Evolutionary conservation across 805 yeast species (phyloP).

Genomic region (Zygosaccharomyces kombuchaensis): DNA sequence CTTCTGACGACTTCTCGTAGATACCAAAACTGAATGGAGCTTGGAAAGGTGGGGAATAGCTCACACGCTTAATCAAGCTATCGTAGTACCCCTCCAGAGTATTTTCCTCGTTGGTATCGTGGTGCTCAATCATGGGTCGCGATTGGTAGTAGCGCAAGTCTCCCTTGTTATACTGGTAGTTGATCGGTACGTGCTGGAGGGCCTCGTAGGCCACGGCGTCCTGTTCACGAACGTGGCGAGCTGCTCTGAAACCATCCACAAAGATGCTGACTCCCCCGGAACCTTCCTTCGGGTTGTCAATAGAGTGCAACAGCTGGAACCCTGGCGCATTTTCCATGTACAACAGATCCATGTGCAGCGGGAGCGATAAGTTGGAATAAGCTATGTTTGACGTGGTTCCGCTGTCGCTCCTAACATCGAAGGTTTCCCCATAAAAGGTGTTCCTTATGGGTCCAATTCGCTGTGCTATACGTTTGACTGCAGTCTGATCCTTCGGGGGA

Average conservation of each 20-base stretch:
- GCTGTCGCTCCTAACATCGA: constrained; percentile 55
- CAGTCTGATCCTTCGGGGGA: constrained; percentile 39
- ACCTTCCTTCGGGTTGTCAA: constrained; percentile 44
- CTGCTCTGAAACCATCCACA: constrained; percentile 68
- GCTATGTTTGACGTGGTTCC: constrained; percentile 62
- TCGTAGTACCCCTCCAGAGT: constrained; percentile 31
- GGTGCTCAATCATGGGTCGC: constrained; percentile 61
- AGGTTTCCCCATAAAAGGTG: constrained; percentile 68
- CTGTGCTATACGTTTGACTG: constrained; percentile 44
- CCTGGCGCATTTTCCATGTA: constrained; percentile 84
- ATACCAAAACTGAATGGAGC: constrained; percentile 66
- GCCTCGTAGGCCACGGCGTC: constrained; percentile 66
- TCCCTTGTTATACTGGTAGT: constrained; percentile 62
- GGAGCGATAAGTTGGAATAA: constrained; percentile 57
- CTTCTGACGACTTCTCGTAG: constrained; percentile 34
- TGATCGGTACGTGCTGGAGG: constrained; percentile 55
- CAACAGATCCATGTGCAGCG: constrained; percentile 72
- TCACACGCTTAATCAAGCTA: constrained; percentile 48
- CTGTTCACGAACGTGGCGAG: constrained; percentile 45
- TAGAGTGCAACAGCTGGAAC: constrained; percentile 61
- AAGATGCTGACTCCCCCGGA: constrained; percentile 66
- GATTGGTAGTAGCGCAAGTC: constrained; percentile 57
- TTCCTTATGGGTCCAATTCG: constrained; percentile 63
- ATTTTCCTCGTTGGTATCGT: constrained; percentile 35
- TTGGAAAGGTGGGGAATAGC: constrained; percentile 80